Percentiles rank a stretch among this genome's conserved stretches.
Evolutionary conservation across 2,329 filamentous ascomycete species (phyloP).

Genomic region (Colletotrichum orbiculare): DNA sequence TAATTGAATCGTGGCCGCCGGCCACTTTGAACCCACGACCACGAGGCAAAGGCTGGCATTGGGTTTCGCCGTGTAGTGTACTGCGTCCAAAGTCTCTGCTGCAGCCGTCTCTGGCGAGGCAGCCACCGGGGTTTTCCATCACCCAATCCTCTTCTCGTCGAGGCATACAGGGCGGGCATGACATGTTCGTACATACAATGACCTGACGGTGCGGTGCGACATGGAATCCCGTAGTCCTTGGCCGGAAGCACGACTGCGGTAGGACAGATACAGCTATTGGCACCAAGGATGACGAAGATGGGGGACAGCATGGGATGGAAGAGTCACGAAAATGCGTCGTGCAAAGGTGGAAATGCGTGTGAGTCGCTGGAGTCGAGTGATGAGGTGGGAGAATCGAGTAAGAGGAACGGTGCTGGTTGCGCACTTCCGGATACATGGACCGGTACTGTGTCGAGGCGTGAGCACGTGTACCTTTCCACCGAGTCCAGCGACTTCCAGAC

Average conservation of each 20-base stretch:
- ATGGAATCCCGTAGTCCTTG: background rate
- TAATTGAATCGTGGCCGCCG: constrained; percentile 35
- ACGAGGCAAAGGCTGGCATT: background rate
- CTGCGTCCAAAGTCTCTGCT: no score
- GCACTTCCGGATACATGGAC: constrained; percentile 12
- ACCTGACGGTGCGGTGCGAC: no score
- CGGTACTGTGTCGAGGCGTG: constrained; percentile 13
- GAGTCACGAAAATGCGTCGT: no score
- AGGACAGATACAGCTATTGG: background rate
- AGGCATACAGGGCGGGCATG: no score
- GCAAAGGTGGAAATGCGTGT: background rate
- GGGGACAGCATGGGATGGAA: constrained; percentile 10
- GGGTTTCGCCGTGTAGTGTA: no score
- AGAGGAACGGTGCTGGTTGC: constrained; percentile 2
- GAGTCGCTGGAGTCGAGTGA: background rate
- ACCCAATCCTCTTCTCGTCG: no score
- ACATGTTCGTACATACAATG: no score
- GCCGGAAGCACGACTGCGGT: constrained; percentile 17
- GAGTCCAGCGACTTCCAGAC: no score
- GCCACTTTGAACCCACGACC: constrained; percentile 19
- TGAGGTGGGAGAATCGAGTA: constrained; percentile 25
- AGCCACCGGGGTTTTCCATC: constrained; percentile 13
- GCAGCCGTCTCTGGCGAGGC: constrained; percentile 29
- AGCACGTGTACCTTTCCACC: constrained; percentile 27
- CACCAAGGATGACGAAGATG: constrained; percentile 19